Base-by-base conservation (phyloP, 306 rosid genomes). In the Gastrolobium villosum region DNA sequence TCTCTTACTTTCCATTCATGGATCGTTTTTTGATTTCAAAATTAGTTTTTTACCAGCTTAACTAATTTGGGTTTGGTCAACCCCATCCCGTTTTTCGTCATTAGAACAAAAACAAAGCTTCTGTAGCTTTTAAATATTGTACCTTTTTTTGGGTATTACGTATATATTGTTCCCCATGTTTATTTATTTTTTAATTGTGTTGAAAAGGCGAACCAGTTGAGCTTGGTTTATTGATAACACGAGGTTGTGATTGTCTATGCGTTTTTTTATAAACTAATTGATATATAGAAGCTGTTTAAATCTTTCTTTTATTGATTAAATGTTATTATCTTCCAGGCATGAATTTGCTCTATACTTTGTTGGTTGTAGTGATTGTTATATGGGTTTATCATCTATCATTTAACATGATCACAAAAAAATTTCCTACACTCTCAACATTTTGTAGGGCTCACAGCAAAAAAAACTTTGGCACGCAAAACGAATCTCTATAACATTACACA, bases 41-140 rank as follows among this genome's bases (percentile, higher is more conserved):
- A 31, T 80, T 82, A 35, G 28, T 48, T 57, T 52, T 74, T 71
- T 70, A 0, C n/a, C 75, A 20, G 26, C 26, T 20, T 20, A 20
- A 20, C 26, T 20, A 20, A 64, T 85, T 50, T 62, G 71, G 74
- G 85, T 1, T 71, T 74, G 14, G 59, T 72, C 72, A 68, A 56
- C 74, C 74, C 59, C 76, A 65, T 65, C 52, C 74, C 65, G 37
- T 15, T 57, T 59, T 28, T 72, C 5, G 65, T 53, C 72, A 31
- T 35, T 37, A 7, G 50, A 37, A 3, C 14, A 7, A 4, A 35
- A 44, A 14, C 3, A 68, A 53, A 52, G 7, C 32, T 4, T 71
- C 10, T 49, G 26, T 20, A 20, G 30, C 3, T 53, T 79, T 68
- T 11, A 34, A 80, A 73, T 73, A 36, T 50, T 6, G 11, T 53